phyloP scores from a whole-genome alignment of 2,329 filamentous ascomycete genomes.

The Colletotrichum tropicicola region DNA sequence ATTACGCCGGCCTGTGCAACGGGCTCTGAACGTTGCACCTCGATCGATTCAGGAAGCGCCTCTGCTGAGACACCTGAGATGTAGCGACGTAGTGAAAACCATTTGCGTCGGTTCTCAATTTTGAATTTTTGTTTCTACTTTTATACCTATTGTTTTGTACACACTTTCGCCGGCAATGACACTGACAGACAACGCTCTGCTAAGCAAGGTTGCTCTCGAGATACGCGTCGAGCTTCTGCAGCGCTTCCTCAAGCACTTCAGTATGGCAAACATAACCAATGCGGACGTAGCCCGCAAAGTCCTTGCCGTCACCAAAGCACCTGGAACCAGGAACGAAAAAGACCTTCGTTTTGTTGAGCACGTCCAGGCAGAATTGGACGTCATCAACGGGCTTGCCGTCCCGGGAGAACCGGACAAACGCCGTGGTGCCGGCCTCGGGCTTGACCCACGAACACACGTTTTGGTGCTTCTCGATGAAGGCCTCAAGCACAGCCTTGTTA shows the following conservation, averaged over 20 bases:
- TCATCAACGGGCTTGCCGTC: conserved; percentile 74
- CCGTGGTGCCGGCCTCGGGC: conserved; percentile 82
- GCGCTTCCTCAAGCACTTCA: conserved; percentile 70
- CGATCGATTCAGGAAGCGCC: no score
- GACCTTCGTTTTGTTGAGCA: conserved; percentile 75
- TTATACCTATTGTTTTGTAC: no score
- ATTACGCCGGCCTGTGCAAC: conserved; percentile 6
- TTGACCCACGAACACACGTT: conserved; percentile 75
- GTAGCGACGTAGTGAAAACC: no score
- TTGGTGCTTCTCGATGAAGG: conserved; percentile 72
- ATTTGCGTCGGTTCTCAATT: no score
- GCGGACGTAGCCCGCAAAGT: conserved; percentile 79
- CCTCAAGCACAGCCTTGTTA: conserved; percentile 73
- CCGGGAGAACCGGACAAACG: conserved; percentile 75
- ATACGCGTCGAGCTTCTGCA: conserved; percentile 60
- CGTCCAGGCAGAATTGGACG: conserved; percentile 73
- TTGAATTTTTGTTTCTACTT: no score
- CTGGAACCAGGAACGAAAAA: conserved; percentile 77
- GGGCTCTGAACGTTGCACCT: no score
- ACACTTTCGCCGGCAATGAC: not conserved
- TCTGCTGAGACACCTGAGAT: no score
- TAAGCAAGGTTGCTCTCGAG: conserved; percentile 34
- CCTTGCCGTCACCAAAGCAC: conserved; percentile 73
- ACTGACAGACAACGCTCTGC: no score
- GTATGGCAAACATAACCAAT: conserved; percentile 81